Percentiles rank a stretch among this genome's conserved stretches.
phyloP scores from a whole-genome alignment of 352 stramenopile species.

The Hyaloperonospora brassicae region DNA sequence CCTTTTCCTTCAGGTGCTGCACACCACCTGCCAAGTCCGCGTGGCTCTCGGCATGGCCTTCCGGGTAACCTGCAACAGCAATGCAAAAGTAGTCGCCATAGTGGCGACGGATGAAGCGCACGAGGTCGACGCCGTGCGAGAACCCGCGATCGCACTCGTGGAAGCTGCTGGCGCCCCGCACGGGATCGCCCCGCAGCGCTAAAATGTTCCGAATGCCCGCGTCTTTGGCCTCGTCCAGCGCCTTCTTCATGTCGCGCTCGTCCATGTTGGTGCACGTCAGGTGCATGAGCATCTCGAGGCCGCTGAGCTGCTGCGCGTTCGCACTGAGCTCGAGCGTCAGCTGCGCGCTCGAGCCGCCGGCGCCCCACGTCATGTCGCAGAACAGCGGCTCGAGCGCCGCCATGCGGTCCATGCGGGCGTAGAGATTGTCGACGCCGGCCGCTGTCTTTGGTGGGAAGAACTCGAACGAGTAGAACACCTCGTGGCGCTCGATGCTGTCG shows the following conservation, averaged over 20 bases:
- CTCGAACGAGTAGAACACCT: slow-evolving; percentile 95
- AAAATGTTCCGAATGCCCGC: slow-evolving; percentile 98
- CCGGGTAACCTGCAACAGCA: slow-evolving; percentile 95
- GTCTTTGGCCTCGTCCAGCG: slow-evolving; percentile 86
- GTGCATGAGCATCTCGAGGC: slow-evolving; percentile 92
- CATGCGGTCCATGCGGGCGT: slow-evolving; percentile 96
- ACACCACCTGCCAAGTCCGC: slow-evolving; percentile 89
- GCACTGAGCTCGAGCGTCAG: slow-evolving; percentile 93
- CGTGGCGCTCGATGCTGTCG: slow-evolving; percentile 62
- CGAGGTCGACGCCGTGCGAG: slow-evolving; percentile 93
- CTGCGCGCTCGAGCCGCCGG: slow-evolving; percentile 92
- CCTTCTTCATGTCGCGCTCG: slow-evolving; percentile 86
- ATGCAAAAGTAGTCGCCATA: slow-evolving; percentile 96
- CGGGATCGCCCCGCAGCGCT: slow-evolving; percentile 94
- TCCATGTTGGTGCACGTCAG: slow-evolving; percentile 99
- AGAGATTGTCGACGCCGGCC: slow-evolving; percentile 94
- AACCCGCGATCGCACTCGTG: slow-evolving; percentile 90
- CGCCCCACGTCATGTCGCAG: slow-evolving; percentile 98
- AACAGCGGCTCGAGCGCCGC: slow-evolving; percentile 91
- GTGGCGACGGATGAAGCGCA: slow-evolving; percentile 93
- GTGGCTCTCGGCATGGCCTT: slow-evolving; percentile 91
- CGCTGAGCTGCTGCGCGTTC: slow-evolving; percentile 88
- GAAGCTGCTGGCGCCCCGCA: slow-evolving; percentile 83
- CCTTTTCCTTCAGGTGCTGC: slow-evolving; percentile 95
- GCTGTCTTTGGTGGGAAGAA: slow-evolving; percentile 98